A percentile compares a stretch with the other conserved stretches of the same genome.
phyloP scores from a whole-genome alignment of 2,329 filamentous ascomycete species.

The Pseudocercospora crystallina region DNA sequence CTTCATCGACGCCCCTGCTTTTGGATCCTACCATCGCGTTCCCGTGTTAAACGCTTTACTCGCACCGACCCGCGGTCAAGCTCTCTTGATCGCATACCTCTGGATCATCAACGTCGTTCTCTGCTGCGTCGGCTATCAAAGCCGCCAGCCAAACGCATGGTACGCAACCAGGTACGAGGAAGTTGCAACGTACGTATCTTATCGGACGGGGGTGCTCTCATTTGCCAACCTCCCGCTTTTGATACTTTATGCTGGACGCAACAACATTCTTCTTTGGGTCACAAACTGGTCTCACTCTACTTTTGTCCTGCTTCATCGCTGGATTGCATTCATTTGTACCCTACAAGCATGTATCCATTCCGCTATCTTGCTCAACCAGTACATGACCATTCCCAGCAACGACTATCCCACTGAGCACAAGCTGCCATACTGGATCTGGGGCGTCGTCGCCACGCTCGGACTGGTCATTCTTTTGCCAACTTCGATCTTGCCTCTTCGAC shows the following conservation, averaged over 20 bases:
- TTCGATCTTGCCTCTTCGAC: conserved; percentile 41
- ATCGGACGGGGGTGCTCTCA: conserved; percentile 44
- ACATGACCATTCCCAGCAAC: conserved; percentile 27
- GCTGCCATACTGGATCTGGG: conserved; percentile 27
- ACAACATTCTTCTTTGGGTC: conserved; percentile 50
- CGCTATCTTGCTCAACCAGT: conserved; percentile 41
- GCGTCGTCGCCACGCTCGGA: conserved; percentile 22
- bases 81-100: conserved; percentile 32
- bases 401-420: conserved; percentile 15
- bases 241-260: conserved; percentile 48
- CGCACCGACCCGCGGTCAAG: conserved; percentile 29
- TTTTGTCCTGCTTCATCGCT: conserved; percentile 52
- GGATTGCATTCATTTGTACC: conserved; percentile 48
- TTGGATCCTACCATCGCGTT: conserved; percentile 11
- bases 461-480: conserved; percentile 33
- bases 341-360: conserved; percentile 51
- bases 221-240: conserved; percentile 45
- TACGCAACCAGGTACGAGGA: conserved; percentile 12
- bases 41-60: conserved; percentile 15
- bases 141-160: conserved; percentile 29
- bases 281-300: conserved; percentile 54
- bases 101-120: conserved; percentile 34
- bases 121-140: conserved; percentile 26
- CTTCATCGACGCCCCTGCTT: conserved; percentile 19
- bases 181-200: conserved; percentile 30